Conservation (phyloP, 805 yeast genomes). For the Zygosaccharomyces bailii region DNA sequence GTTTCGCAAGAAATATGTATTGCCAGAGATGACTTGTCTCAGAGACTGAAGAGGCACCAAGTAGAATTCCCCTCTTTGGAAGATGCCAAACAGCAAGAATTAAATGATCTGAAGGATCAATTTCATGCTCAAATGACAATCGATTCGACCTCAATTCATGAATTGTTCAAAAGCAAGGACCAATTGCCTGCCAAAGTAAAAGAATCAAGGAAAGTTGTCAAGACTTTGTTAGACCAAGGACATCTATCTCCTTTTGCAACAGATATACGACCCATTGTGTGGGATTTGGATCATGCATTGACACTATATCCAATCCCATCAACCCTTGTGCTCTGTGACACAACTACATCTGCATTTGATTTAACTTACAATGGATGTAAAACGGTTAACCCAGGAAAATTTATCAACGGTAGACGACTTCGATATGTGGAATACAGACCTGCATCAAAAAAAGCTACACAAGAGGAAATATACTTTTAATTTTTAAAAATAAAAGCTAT, state of each 20-base stretch:
- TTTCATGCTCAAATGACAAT: conserved; percentile 18
- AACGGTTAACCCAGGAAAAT: conserved; percentile 66
- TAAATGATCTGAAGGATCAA: conserved; percentile 18
- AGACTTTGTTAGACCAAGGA: conserved; percentile 84
- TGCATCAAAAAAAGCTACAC: conserved; percentile 47
- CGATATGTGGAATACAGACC: conserved; percentile 76
- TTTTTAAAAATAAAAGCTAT: neutral
- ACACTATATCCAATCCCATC: conserved; percentile 78
- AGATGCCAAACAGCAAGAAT: conserved; percentile 31
- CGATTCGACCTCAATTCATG: conserved; percentile 27
- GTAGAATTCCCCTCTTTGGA: conserved; percentile 48
- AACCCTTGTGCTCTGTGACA: conserved; percentile 59
- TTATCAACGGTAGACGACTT: conserved; percentile 47
- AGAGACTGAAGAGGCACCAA: conserved; percentile 67
- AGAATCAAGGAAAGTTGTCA: conserved; percentile 68
- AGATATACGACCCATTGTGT: conserved; percentile 56
- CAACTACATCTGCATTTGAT: conserved; percentile 66
- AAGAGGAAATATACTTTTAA: conserved; percentile 45
- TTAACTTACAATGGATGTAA: conserved; percentile 80
- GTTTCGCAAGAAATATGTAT: conserved; percentile 79
- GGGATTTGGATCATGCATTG: conserved; percentile 68
- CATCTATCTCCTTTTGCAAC: conserved; percentile 75
- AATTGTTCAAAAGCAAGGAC: conserved; percentile 34
- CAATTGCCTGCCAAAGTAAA: conserved; percentile 45
- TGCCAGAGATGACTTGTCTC: conserved; percentile 67